phyloP scores from a whole-genome alignment of 108 stramenopile genomes.

The Discostella pseudostelligera region DNA sequence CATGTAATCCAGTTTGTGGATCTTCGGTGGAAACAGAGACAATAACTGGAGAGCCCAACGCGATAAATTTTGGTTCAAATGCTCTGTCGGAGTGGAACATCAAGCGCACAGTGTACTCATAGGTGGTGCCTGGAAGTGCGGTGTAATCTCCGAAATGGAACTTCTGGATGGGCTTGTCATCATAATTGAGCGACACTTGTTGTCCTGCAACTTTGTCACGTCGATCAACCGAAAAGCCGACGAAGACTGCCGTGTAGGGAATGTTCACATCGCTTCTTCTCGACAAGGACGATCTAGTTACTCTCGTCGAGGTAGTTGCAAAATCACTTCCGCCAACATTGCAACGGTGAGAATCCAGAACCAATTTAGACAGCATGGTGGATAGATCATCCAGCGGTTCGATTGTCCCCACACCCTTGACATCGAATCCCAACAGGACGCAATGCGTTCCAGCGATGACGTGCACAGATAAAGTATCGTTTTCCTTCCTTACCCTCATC shows the following conservation, averaged over 20 bases:
- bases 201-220: constrained; percentile 14
- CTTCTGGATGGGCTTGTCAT: constrained; percentile 36
- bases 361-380: constrained; percentile 4
- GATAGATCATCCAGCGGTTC: not conserved
- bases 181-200: constrained; percentile 25
- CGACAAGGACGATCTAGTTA: not conserved
- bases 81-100: constrained; percentile 14
- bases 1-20: constrained; percentile 23
- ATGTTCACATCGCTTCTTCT: constrained; percentile 7
- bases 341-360: not conserved
- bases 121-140: constrained; percentile 19
- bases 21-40: constrained; percentile 37
- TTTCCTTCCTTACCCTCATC: constrained; percentile 21
- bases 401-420: constrained; percentile 6
- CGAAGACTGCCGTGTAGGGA: constrained; percentile 3
- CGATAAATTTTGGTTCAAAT: constrained; percentile 7
- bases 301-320: not conserved
- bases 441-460: constrained; percentile 18
- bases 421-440: constrained; percentile 18
- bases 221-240: constrained; percentile 41
- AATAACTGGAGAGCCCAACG: constrained; percentile 16
- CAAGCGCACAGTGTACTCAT: constrained; percentile 34
- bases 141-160: constrained; percentile 41
- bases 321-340: not conserved
- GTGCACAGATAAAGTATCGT: constrained; percentile 15